A percentile compares a stretch with the other conserved stretches of the same genome.
These are phyloP conservation scores for Sphagnum tenellum DNA, from an alignment of 225 moss, liverwort and hornwort genomes.

Conservation along the genomic window DNA sequence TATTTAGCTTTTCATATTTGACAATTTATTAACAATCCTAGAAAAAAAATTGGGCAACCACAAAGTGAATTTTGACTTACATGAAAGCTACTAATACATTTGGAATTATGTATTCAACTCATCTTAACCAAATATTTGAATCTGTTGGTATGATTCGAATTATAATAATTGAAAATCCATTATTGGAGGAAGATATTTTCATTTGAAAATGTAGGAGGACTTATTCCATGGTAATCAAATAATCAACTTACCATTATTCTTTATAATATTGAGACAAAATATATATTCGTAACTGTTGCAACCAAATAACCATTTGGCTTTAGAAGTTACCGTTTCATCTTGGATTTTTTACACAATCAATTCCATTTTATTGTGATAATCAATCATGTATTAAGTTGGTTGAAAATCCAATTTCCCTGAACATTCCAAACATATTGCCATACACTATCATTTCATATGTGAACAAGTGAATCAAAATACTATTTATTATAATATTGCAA, in stretches of 20 bases:
- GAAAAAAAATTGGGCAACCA: not conserved
- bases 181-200: not conserved
- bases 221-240: not conserved
- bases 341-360: not conserved
- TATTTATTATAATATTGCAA: not conserved
- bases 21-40: not conserved
- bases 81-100: too few relatives aligned
- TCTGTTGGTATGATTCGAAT: not conserved
- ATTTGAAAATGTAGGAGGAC: not conserved
- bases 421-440: not conserved
- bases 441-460: not conserved
- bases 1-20: not conserved
- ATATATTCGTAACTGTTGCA: not conserved
- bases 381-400: not conserved
- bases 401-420: not conserved
- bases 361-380: not conserved
- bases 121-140: not conserved
- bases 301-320: not conserved
- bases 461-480: not conserved
- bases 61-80: not conserved
- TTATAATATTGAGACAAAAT: not conserved
- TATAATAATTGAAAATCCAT: not conserved
- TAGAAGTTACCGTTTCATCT: not conserved
- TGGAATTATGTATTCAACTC: too few relatives aligned
- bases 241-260: not conserved